phyloP scores from a whole-genome alignment of 2,329 filamentous ascomycete genomes.

The Nemania abortiva region DNA sequence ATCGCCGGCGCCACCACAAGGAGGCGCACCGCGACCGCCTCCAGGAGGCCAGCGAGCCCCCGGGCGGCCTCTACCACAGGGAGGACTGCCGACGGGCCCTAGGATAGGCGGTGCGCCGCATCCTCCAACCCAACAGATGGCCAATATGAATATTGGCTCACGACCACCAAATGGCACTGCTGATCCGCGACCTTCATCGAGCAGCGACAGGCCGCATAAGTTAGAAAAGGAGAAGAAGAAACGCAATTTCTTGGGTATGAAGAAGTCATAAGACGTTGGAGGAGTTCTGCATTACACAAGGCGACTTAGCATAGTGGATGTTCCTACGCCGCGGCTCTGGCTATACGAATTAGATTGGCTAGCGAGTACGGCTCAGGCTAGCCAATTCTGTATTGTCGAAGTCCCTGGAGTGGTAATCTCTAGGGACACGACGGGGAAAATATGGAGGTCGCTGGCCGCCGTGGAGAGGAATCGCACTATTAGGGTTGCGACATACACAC shows the following conservation, averaged over 20 bases:
- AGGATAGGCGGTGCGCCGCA: slow-evolving; percentile 46
- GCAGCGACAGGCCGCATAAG: slow-evolving; percentile 60
- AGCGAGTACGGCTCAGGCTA: background rate
- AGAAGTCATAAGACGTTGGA: slow-evolving; percentile 58
- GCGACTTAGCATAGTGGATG: background rate
- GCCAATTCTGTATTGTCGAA: background rate
- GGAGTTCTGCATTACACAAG: background rate
- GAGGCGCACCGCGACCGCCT: slow-evolving; percentile 46
- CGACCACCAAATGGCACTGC: slow-evolving; percentile 46
- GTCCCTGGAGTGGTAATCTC: too few relatives aligned
- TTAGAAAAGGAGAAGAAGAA: slow-evolving; percentile 70
- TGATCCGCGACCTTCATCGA: slow-evolving; percentile 39
- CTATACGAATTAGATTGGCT: slow-evolving; percentile 15
- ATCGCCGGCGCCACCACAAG: slow-evolving; percentile 44
- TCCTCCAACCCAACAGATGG: slow-evolving; percentile 68
- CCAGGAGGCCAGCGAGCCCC: slow-evolving; percentile 48
- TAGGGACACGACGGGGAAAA: background rate
- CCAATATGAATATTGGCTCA: slow-evolving; percentile 63
- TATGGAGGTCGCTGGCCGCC: background rate
- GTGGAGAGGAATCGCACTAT: background rate
- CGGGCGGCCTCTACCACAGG: slow-evolving; percentile 48
- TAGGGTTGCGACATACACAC: background rate
- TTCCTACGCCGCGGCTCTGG: background rate
- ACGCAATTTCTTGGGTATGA: slow-evolving; percentile 68
- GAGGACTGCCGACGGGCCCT: slow-evolving; percentile 55